These are phyloP conservation scores for Fusarium pininemorale DNA, from an alignment of 2,329 filamentous ascomycete genomes.

Conservation along the genomic window DNA sequence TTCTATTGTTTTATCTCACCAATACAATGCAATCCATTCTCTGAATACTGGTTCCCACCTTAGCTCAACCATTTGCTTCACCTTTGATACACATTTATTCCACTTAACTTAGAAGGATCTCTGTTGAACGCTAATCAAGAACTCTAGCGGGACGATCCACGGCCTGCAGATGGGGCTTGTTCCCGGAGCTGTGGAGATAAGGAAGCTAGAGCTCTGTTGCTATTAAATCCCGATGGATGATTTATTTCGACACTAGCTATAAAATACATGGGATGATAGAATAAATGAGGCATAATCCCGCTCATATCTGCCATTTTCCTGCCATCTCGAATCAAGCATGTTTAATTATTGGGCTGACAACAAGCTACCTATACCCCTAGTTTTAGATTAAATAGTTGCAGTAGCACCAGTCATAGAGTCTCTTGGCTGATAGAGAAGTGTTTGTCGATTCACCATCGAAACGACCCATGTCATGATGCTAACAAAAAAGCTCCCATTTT, in stretches of 20 bases:
- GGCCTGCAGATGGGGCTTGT: constrained; percentile 1
- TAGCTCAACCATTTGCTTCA: neutral
- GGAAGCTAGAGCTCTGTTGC: neutral
- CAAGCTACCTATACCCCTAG: neutral
- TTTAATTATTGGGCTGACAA: neutral
- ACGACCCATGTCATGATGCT: constrained; percentile 20
- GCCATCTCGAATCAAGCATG: neutral
- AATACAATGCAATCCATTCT: neutral
- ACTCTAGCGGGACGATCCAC: constrained; percentile 20
- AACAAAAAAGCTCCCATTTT: constrained; percentile 7
- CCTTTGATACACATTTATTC: neutral
- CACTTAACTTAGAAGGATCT: constrained; percentile 3
- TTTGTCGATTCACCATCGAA: neutral
- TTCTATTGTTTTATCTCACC: neutral
- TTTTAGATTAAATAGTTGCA: neutral
- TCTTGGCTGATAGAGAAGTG: neutral
- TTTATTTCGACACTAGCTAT: neutral
- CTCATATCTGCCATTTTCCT: too few relatives aligned
- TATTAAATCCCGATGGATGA: neutral
- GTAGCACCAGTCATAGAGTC: too few relatives aligned
- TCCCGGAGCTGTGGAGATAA: neutral
- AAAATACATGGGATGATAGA: neutral
- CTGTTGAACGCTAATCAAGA: constrained; percentile 7
- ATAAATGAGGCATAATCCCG: neutral
- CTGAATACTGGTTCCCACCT: neutral